Percentiles rank a stretch among this genome's conserved stretches.
phyloP scores from a whole-genome alignment of 768 basidiomycete species.

The Lentinula guzmanii region DNA sequence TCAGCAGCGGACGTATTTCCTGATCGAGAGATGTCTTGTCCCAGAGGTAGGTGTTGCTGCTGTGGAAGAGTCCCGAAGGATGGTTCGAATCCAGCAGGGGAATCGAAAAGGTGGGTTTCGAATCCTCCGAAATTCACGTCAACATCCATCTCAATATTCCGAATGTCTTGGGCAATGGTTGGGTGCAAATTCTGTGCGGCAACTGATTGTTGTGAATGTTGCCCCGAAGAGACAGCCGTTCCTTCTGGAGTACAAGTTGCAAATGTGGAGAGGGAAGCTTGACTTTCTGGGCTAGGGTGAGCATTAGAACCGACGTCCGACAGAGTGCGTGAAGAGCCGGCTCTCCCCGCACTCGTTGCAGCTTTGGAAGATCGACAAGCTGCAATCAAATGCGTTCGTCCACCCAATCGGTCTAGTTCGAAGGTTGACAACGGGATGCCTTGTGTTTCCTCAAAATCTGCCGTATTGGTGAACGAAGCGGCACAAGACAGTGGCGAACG shows the following conservation, averaged over 20 bases:
- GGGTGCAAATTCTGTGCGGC: constrained; percentile 33
- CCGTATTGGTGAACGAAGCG: constrained; percentile 12
- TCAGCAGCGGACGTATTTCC: not conserved
- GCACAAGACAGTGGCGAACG: not conserved
- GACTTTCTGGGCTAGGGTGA: not conserved
- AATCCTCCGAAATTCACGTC: not conserved
- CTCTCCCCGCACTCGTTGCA: too few relatives aligned
- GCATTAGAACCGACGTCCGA: not conserved
- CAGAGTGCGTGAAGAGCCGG: not conserved
- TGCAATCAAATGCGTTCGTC: constrained; percentile 42
- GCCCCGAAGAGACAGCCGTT: not conserved
- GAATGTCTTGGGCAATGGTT: constrained; percentile 50
- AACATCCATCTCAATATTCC: constrained; percentile 21
- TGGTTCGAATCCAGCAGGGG: not conserved
- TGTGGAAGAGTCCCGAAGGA: not conserved
- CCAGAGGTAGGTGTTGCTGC: not conserved
- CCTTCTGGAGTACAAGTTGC: not conserved
- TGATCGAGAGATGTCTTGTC: not conserved
- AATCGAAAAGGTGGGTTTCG: not conserved
- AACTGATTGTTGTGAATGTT: constrained; percentile 4
- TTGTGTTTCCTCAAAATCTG: constrained; percentile 9
- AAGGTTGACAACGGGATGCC: constrained; percentile 24
- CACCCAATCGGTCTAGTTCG: constrained; percentile 52
- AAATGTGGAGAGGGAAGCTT: not conserved
- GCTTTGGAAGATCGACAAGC: not conserved